A percentile compares a stretch with the other conserved stretches of the same genome.
phyloP scores from a whole-genome alignment of 1,139 yeast species.

The Kazachstania sp. region DNA sequence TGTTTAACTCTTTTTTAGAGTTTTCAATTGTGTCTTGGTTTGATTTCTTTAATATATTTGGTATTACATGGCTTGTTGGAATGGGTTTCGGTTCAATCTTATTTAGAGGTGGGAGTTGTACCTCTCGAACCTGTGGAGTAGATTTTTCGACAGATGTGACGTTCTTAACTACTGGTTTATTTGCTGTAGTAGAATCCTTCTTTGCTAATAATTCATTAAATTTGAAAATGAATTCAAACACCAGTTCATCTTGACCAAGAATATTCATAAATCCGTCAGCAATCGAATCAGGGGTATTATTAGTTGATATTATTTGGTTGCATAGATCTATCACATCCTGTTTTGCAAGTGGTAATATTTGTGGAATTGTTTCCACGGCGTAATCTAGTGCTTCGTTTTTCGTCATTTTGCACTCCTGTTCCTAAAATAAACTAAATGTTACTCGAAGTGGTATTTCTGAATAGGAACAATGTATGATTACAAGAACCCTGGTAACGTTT shows the following conservation, averaged over 20 bases:
- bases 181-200: neutral
- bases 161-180: no score
- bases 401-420: conserved; percentile 16
- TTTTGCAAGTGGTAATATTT: conserved; percentile 27
- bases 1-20: neutral
- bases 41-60: neutral
- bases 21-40: neutral
- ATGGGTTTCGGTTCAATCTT: neutral
- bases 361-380: conserved; percentile 24
- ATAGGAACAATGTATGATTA: no score
- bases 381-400: conserved; percentile 23
- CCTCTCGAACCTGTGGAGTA: neutral
- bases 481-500: no score
- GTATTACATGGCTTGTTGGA: neutral
- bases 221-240: conserved; percentile 26
- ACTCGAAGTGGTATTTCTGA: no score
- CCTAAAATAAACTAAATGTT: neutral
- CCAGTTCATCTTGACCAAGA: conserved; percentile 27
- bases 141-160: neutral
- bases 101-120: neutral
- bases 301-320: conserved; percentile 18
- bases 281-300: conserved; percentile 18
- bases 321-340: conserved; percentile 24
- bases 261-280: conserved; percentile 28
- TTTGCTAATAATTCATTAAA: conserved; percentile 21